phyloP scores from a whole-genome alignment of 2,329 filamentous ascomycete genomes.

The Drechslera avenae region DNA sequence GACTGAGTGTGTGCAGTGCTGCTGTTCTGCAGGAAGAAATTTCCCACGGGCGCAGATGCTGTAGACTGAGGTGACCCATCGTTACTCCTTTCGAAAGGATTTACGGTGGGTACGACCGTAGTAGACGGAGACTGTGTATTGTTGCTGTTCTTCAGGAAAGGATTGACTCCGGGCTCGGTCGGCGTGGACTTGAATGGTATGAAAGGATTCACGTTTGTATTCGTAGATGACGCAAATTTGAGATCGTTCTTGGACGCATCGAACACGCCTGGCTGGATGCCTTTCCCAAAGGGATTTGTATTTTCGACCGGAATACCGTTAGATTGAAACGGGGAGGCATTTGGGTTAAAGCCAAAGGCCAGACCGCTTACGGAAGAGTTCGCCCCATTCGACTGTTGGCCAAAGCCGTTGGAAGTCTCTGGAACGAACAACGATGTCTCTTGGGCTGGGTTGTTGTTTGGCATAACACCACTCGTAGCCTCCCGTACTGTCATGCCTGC shows the following conservation, averaged over 20 bases:
- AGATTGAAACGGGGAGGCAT: constrained; percentile 27
- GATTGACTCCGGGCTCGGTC: constrained; percentile 4
- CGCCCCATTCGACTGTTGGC: constrained; percentile 7
- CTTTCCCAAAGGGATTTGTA: constrained; percentile 20
- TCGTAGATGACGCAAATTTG: constrained; percentile 27
- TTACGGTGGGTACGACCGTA: constrained; percentile 2
- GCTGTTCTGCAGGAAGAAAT: constrained; percentile 10
- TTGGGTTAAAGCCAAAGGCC: constrained; percentile 16
- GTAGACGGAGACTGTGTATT: neutral
- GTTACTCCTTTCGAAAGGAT: constrained; percentile 12
- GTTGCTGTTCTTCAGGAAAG: constrained; percentile 12
- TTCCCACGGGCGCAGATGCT: neutral
- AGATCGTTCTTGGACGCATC: constrained; percentile 35
- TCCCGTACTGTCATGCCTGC: constrained; percentile 60
- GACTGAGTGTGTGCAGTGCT: neutral
- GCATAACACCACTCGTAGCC: constrained; percentile 56
- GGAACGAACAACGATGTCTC: constrained; percentile 52
- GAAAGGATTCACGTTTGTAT: constrained; percentile 17
- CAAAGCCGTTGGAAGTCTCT: constrained; percentile 29
- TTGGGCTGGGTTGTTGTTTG: constrained; percentile 45
- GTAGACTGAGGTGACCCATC: too few relatives aligned
- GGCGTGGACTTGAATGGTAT: neutral
- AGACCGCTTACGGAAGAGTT: neutral
- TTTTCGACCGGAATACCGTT: constrained; percentile 4
- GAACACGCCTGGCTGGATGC: constrained; percentile 35